phyloP scores from a whole-genome alignment of 202 grass and related monocot species.

The Setaria viridis region DNA sequence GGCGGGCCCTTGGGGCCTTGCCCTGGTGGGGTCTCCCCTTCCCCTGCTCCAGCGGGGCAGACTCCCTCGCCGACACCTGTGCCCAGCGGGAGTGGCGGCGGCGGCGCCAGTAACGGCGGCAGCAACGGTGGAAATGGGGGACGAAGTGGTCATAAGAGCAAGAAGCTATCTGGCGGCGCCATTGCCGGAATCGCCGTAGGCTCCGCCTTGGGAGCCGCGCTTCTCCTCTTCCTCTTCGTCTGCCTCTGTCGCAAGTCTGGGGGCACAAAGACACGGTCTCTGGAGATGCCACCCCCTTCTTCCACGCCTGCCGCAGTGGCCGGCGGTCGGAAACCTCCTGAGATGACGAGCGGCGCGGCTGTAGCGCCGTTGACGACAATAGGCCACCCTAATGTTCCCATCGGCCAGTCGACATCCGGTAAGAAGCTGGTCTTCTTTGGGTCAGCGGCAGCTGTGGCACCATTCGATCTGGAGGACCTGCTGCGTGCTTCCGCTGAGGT shows the following conservation, averaged over 20 bases:
- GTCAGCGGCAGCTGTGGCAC: constrained; percentile 39
- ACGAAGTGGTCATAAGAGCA: constrained; percentile 30
- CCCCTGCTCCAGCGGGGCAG: constrained; percentile 51
- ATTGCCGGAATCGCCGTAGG: constrained; percentile 77
- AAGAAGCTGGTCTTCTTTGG: constrained; percentile 87
- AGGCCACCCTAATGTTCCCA: constrained; percentile 38
- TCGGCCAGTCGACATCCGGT: constrained; percentile 45
- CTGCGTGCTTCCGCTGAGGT: constrained; percentile 79
- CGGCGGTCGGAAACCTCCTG: constrained; percentile 47
- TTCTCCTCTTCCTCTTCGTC: constrained; percentile 66
- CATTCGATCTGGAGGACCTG: constrained; percentile 74
- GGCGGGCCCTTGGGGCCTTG: constrained; percentile 64
- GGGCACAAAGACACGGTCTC: constrained; percentile 46
- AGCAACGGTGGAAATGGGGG: background rate
- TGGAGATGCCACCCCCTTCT: constrained; percentile 42
- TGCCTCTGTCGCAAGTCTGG: constrained; percentile 61
- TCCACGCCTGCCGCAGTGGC: background rate
- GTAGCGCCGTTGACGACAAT: constrained; percentile 42
- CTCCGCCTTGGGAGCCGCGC: constrained; percentile 44
- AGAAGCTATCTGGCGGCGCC: constrained; percentile 70
- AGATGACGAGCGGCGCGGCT: constrained; percentile 32
- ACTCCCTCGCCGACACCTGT: constrained; percentile 38
- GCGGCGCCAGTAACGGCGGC: background rate
- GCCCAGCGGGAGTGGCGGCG: background rate
- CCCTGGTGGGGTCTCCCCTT: constrained; percentile 60